Conservation (phyloP, 257 asterid genomes). For the Cynanchum wilfordii region DNA sequence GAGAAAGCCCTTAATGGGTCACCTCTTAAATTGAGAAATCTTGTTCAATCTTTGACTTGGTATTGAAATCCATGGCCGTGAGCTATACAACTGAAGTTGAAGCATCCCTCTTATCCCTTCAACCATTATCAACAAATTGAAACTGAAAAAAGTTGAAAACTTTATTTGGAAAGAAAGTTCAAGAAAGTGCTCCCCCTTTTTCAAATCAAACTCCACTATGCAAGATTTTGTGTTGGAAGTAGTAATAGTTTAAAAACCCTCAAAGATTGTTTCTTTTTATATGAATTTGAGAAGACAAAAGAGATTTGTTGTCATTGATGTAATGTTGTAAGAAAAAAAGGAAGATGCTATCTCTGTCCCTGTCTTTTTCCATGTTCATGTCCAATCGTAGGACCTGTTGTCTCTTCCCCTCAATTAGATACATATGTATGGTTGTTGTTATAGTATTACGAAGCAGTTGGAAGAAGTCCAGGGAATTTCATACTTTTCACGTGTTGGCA, state of each 20-base stretch:
- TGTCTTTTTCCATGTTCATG: background rate
- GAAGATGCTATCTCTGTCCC: background rate
- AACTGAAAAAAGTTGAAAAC: background rate
- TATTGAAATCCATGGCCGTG: slow-evolving; percentile 43
- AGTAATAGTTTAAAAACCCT: background rate
- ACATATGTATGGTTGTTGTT: too few species aligned
- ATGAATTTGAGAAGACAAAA: background rate
- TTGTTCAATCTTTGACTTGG: slow-evolving; percentile 32
- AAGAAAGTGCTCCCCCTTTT: slow-evolving; percentile 9
- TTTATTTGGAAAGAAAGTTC: background rate
- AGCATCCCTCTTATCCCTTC: slow-evolving; percentile 20
- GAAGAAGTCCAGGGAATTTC: background rate
- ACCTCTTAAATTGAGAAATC: slow-evolving; percentile 46
- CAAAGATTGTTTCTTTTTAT: background rate
- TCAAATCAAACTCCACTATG: background rate
- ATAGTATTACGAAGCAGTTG: background rate
- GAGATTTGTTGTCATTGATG: background rate
- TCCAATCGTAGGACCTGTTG: background rate
- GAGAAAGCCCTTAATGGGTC: slow-evolving; percentile 3
- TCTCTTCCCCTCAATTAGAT: background rate
- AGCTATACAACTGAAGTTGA: slow-evolving; percentile 53
- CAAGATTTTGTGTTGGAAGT: background rate
- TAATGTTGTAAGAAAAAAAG: background rate
- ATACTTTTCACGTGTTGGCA: too few species aligned
- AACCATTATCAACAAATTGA: slow-evolving; percentile 13